Conservation (phyloP, 306 rosid species). For the Quercus agrifolia region DNA sequence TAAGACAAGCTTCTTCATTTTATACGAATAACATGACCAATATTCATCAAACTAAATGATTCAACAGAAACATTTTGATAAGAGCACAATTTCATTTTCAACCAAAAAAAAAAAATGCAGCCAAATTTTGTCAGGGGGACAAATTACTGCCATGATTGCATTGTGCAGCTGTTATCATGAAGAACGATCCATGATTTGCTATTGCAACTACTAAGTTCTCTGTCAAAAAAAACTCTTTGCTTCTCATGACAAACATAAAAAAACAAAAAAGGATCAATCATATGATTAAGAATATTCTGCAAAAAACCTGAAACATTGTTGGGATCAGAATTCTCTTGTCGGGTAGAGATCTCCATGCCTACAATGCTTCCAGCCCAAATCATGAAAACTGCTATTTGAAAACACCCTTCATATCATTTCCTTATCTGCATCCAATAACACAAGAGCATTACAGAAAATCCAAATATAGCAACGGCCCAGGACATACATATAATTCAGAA, state of each 20-base stretch:
- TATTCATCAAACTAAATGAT: neutral
- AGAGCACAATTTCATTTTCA: neutral
- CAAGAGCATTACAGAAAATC: conserved; percentile 4
- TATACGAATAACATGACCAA: neutral
- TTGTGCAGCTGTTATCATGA: neutral
- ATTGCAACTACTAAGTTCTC: neutral
- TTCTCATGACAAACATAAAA: neutral
- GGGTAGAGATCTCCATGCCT: conserved; percentile 48
- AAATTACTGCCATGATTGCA: neutral
- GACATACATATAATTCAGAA: too few relatives aligned
- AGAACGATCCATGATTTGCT: neutral
- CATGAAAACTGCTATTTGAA: conserved; percentile 35
- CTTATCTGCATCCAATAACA: conserved; percentile 26
- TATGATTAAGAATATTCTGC: neutral
- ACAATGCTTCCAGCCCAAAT: conserved; percentile 35
- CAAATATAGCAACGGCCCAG: conserved; percentile 1
- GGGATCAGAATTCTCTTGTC: conserved; percentile 34
- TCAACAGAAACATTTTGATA: neutral
- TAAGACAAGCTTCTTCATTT: neutral
- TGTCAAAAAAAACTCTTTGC: neutral
- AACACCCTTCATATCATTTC: conserved; percentile 33
- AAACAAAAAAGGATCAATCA: neutral
- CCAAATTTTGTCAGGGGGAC: too few relatives aligned
- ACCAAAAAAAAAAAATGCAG: neutral
- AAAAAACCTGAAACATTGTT: conserved; percentile 46